These are phyloP conservation scores for Solanum sejunctum DNA, from an alignment of 257 asterid species.

Conservation along the genomic window DNA sequence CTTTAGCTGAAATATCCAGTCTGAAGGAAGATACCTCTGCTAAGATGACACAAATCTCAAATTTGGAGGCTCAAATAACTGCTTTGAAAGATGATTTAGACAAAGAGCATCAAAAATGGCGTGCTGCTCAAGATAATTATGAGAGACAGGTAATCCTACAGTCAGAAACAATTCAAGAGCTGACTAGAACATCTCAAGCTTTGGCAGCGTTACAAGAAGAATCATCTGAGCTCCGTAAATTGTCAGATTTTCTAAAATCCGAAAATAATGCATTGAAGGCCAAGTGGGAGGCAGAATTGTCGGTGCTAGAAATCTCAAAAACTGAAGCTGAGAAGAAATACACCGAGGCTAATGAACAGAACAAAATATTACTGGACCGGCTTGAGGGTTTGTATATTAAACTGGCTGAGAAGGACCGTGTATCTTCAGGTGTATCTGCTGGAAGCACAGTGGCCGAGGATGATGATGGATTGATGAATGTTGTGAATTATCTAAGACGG, in stretches of 20 bases:
- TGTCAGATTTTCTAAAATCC: constrained; percentile 36
- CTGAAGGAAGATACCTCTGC: constrained; percentile 52
- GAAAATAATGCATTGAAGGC: constrained; percentile 54
- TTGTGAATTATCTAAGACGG: constrained; percentile 79
- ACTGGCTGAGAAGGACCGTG: constrained; percentile 69
- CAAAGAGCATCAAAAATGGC: constrained; percentile 67
- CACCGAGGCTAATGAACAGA: constrained; percentile 67
- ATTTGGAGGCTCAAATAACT: constrained; percentile 51
- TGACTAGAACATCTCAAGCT: constrained; percentile 79
- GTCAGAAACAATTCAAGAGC: constrained; percentile 90
- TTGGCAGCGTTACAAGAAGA: constrained; percentile 58
- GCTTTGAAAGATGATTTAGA: constrained; percentile 70
- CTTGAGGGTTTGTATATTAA: constrained; percentile 84
- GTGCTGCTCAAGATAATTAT: constrained; percentile 71
- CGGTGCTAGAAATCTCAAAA: constrained; percentile 55
- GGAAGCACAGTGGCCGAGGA: constrained; percentile 42
- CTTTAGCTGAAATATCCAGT: constrained; percentile 47
- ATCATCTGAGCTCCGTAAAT: constrained; percentile 61
- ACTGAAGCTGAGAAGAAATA: constrained; percentile 68
- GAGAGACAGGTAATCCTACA: constrained; percentile 95
- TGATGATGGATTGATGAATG: constrained; percentile 68
- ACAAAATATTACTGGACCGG: constrained; percentile 69
- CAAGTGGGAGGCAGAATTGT: constrained; percentile 68
- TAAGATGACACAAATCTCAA: constrained; percentile 56
- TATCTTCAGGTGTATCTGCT: constrained; percentile 31